Percentiles rank a stretch among this genome's conserved stretches.
These are phyloP conservation scores for Rhynchosporium graminicola DNA, from an alignment of 2,329 filamentous ascomycete genomes.

Conservation along the genomic window DNA sequence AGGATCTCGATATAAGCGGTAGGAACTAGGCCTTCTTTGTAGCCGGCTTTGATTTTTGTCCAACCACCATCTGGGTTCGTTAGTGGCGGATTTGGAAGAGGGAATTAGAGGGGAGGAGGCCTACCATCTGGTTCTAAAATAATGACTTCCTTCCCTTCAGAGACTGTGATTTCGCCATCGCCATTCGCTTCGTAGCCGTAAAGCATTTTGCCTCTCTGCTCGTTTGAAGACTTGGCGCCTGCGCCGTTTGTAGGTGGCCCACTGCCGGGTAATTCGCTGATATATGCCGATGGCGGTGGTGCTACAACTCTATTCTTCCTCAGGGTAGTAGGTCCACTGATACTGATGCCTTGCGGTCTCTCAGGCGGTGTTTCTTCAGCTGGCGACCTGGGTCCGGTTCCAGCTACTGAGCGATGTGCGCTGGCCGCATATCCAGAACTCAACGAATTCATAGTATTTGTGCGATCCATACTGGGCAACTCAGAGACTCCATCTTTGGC, in stretches of 20 bases:
- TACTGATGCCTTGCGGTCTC: conserved; percentile 28
- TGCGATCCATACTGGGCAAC: conserved; percentile 68
- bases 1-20: conserved; percentile 78
- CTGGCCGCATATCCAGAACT: conserved; percentile 85
- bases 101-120: conserved; percentile 34
- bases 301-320: conserved; percentile 77
- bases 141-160: conserved; percentile 75
- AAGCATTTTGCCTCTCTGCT: conserved; percentile 82
- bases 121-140: conserved; percentile 87
- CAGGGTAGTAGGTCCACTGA: conserved; percentile 29
- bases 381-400: conserved; percentile 52
- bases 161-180: conserved; percentile 77
- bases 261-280: conserved; percentile 64
- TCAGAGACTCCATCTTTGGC: conserved; percentile 56
- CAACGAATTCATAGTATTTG: conserved; percentile 84
- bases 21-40: conserved; percentile 82
- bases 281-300: conserved; percentile 80
- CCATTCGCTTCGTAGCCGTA: conserved; percentile 82
- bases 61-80: conserved; percentile 78
- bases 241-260: conserved; percentile 46
- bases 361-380: conserved; percentile 52
- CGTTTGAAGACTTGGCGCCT: conserved; percentile 40
- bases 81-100: conserved; percentile 35
- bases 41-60: conserved; percentile 77
- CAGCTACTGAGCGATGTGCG: conserved; percentile 74